Percentiles rank a stretch among this genome's conserved stretches.
phyloP scores from a whole-genome alignment of 2,329 filamentous ascomycete species.

The Claviceps fusiformis region DNA sequence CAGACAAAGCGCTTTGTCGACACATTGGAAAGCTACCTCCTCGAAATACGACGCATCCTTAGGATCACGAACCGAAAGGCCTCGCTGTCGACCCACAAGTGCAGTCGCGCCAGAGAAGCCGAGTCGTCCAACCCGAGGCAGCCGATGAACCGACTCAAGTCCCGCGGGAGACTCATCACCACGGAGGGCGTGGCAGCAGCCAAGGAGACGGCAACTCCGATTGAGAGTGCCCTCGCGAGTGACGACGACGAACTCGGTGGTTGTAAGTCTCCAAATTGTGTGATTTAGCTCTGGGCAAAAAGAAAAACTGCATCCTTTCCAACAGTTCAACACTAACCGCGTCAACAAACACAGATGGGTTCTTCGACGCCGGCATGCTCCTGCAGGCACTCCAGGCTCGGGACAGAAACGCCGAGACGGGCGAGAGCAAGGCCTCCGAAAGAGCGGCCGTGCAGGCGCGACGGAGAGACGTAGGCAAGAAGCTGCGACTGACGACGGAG shows the following conservation, averaged over 20 bases:
- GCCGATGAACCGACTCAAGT: conserved; percentile 43
- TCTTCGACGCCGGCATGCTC: conserved; percentile 95
- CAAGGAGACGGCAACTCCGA: conserved; percentile 40
- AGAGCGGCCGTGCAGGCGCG: conserved; percentile 45
- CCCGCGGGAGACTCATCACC: conserved; percentile 59
- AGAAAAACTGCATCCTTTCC: neutral
- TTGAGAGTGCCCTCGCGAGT: conserved; percentile 56
- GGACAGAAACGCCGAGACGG: conserved; percentile 36
- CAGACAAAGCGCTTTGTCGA: conserved; percentile 87
- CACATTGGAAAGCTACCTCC: conserved; percentile 75
- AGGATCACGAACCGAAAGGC: conserved; percentile 47
- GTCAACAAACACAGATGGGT: conserved; percentile 55
- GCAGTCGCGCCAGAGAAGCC: conserved; percentile 40
- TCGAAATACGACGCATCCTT: conserved; percentile 79
- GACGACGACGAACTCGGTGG: conserved; percentile 86
- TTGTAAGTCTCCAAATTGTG: conserved; percentile 49
- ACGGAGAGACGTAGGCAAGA: conserved; percentile 60
- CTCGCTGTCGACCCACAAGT: conserved; percentile 25
- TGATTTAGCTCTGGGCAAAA: neutral
- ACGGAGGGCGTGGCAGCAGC: conserved; percentile 28
- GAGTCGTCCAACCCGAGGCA: conserved; percentile 25
- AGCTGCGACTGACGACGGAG: conserved; percentile 35
- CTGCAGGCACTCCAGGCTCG: conserved; percentile 72
- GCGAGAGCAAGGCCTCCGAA: conserved; percentile 41
- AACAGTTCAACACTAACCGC: conserved; percentile 13